These are phyloP conservation scores for Aspergillus alliaceus DNA, from an alignment of 2,329 filamentous ascomycete species.

Conservation along the genomic window DNA sequence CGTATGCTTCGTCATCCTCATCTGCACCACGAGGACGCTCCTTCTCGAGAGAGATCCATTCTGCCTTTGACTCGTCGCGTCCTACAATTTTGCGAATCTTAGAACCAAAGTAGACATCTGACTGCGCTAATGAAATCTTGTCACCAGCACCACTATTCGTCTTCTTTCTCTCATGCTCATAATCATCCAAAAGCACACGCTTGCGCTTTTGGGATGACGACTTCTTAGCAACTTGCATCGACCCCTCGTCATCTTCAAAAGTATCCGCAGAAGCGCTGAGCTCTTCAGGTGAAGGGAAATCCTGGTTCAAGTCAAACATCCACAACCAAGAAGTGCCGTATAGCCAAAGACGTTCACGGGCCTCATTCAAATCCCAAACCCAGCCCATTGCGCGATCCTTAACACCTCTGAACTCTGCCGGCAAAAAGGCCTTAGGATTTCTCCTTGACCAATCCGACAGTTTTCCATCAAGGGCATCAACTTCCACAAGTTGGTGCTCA, in stretches of 20 bases:
- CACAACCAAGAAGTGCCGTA: conserved; percentile 84
- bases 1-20: conserved; percentile 34
- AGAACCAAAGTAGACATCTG: conserved; percentile 43
- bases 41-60: conserved; percentile 37
- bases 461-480: conserved; percentile 74
- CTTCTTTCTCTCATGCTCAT: conserved; percentile 45
- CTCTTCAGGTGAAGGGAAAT: conserved; percentile 54
- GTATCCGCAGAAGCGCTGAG: conserved; percentile 21
- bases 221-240: conserved; percentile 21
- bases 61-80: conserved; percentile 34
- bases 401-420: conserved; percentile 69
- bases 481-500: conserved; percentile 69
- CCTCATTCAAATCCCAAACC: conserved; percentile 70
- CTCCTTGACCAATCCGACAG: conserved; percentile 83
- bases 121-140: conserved; percentile 47
- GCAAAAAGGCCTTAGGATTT: conserved; percentile 75
- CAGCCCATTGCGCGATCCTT: conserved; percentile 80
- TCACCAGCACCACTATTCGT: conserved; percentile 58
- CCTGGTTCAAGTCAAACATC: conserved; percentile 82
- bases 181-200: conserved; percentile 36
- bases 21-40: conserved; percentile 11
- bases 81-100: conserved; percentile 52
- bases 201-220: conserved; percentile 42
- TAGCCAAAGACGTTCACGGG: conserved; percentile 72
- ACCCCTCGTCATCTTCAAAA: conserved; percentile 24